These are phyloP conservation scores for Hymenoscyphus fructigenus DNA, from an alignment of 2,329 filamentous ascomycete species.

Conservation along the genomic window DNA sequence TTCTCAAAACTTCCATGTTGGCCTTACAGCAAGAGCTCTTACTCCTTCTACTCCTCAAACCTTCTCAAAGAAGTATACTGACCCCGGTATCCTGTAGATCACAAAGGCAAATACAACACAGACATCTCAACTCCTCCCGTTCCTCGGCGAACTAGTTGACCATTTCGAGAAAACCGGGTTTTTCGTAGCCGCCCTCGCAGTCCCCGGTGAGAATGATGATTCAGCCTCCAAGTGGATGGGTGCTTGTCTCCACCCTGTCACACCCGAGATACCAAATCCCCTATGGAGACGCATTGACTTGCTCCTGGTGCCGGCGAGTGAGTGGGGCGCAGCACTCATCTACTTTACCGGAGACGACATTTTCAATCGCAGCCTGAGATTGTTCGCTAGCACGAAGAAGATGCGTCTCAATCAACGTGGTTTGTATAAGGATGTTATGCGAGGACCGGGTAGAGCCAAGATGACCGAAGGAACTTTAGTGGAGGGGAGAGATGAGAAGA, in stretches of 20 bases:
- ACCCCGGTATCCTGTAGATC: too few relatives aligned
- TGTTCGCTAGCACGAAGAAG: constrained; percentile 75
- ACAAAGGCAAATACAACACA: constrained; percentile 61
- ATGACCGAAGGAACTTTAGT: constrained; percentile 67
- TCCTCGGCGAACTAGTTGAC: constrained; percentile 64
- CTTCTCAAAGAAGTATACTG: too few relatives aligned
- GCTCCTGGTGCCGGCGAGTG: constrained; percentile 73
- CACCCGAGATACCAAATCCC: constrained; percentile 27
- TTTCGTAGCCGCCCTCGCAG: constrained; percentile 68
- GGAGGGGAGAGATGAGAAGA: constrained; percentile 72
- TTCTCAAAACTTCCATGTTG: too few relatives aligned
- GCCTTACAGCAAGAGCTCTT: too few relatives aligned
- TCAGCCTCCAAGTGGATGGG: constrained; percentile 84
- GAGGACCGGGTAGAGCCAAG: constrained; percentile 56
- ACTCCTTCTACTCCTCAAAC: too few relatives aligned
- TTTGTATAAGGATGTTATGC: constrained; percentile 69
- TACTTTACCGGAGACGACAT: constrained; percentile 97
- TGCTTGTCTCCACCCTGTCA: constrained; percentile 67
- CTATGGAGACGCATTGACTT: constrained; percentile 83
- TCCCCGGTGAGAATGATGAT: constrained; percentile 39
- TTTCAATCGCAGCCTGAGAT: constrained; percentile 83
- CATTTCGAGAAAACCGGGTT: constrained; percentile 61
- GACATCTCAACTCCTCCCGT: constrained; percentile 55
- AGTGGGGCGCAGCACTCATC: constrained; percentile 82
- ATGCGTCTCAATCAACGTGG: constrained; percentile 86